Evolutionary conservation across 140 eudicot species (phyloP), one percentile per base, ranked within the genome.

Genomic region (Cichorium intybus): DNA sequence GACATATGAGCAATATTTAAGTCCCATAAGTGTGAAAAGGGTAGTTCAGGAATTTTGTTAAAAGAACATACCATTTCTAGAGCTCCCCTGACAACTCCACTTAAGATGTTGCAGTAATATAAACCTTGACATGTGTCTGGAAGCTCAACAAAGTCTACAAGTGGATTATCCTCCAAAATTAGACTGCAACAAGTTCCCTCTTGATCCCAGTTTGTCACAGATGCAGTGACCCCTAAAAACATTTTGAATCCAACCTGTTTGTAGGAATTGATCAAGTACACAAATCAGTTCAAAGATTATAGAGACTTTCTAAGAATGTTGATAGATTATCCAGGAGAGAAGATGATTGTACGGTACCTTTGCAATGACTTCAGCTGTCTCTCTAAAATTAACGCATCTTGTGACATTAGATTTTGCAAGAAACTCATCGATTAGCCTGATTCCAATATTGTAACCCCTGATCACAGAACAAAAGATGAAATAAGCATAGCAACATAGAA

Each of bases 111-210:
- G 84, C 97, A 94, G 62, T 94, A 94, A 58, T 89, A 72, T 46
- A 94, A 93, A 35, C 99, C 99, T 79, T 94, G 99, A 54, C 96
- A 94, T 48, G 95, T 86, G 55, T 94, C 99, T 23, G 99, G 99
- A 76, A 94, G 97, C 85, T 94, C 97, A 60, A 94, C 99, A 70
- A 94, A 94, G 71, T 89, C 99, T 11, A 94, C 99, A 31, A 94
- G 82, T 26, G 97, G 99, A 47, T 86, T 94, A 75, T 89, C 97
- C 74, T 94, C 97, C 84, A 94, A 75, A 37, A 94, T 83, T 16
- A 94, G 73, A 53, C 99, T 94, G 85, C 99, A 94, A 49, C 82
- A 81, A 49, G 99, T 94, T 68, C 99, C 99, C 61, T 89, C 97
- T 7, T 87, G 22, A 63, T 94, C 95, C 99, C 97, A 94, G 61